Percentiles rank a stretch among this genome's conserved stretches.
phyloP scores from a whole-genome alignment of 305 asterid species.

The Rubia peregrina region DNA sequence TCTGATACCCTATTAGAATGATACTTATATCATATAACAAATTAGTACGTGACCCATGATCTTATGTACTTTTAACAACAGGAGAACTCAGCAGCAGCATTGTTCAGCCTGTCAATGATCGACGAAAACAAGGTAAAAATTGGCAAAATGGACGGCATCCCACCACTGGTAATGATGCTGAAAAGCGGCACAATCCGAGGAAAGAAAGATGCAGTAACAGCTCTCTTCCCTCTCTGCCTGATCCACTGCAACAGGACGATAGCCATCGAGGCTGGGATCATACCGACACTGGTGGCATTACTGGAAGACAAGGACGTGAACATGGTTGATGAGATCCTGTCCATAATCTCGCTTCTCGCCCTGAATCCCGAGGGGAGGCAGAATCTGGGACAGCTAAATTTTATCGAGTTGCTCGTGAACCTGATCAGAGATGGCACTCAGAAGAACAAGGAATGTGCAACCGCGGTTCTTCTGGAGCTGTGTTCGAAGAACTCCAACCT shows the following conservation, averaged over 20 bases:
- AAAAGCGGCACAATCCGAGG: constrained; percentile 64
- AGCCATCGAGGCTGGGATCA: constrained; percentile 64
- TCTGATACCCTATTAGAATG: no score
- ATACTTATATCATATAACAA: no score
- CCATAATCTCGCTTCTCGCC: constrained; percentile 46
- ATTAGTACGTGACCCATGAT: no score
- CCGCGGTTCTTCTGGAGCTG: constrained; percentile 63
- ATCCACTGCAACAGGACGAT: constrained; percentile 41
- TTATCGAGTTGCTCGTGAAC: constrained; percentile 49
- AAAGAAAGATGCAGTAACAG: constrained; percentile 73
- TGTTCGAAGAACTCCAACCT: constrained; percentile 47
- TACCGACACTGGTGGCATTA: constrained; percentile 38
- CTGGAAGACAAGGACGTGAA: constrained; percentile 48
- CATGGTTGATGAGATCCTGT: constrained; percentile 67
- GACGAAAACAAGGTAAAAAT: constrained; percentile 68
- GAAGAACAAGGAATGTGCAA: constrained; percentile 77
- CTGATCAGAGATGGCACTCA: constrained; percentile 53
- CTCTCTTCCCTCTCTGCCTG: constrained; percentile 67
- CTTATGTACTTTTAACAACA: no score
- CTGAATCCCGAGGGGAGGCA: constrained; percentile 49
- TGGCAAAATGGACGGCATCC: constrained; percentile 60
- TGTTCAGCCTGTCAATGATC: constrained; percentile 81
- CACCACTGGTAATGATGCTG: constrained; percentile 50
- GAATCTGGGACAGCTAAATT: constrained; percentile 57
- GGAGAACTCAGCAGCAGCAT: constrained; percentile 85